phyloP scores from a whole-genome alignment of 2,329 filamentous ascomycete genomes.

The Phoma sp. region DNA sequence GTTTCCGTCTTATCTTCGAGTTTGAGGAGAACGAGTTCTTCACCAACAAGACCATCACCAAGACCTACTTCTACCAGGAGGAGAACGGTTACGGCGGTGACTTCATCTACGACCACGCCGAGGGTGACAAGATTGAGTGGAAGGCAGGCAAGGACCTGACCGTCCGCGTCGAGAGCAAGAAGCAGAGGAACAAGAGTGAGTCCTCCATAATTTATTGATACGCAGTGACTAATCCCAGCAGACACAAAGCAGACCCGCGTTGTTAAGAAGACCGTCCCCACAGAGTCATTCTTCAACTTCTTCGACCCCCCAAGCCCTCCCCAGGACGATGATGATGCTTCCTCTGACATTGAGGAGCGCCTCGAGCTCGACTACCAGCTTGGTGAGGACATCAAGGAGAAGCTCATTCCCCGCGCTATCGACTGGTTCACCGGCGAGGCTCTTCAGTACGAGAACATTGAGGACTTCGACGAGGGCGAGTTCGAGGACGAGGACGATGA shows the following conservation, averaged over 20 bases:
- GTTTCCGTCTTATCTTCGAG: constrained; percentile 98
- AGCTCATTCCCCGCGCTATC: constrained; percentile 96
- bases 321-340: constrained; percentile 76
- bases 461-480: constrained; percentile 82
- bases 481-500: constrained; percentile 93
- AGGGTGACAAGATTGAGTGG: constrained; percentile 98
- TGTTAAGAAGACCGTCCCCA: constrained; percentile 98
- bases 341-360: constrained; percentile 94
- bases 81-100: constrained; percentile 98
- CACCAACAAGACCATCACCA: constrained; percentile 94
- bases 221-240: constrained; percentile 51
- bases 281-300: constrained; percentile 98
- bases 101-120: constrained; percentile 99
- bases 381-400: constrained; percentile 99
- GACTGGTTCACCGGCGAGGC: constrained; percentile 99
- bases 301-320: constrained; percentile 92
- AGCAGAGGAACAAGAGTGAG: constrained; percentile 99
- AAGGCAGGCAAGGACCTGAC: constrained; percentile 92
- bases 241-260: constrained; percentile 99
- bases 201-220: constrained; percentile 6
- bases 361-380: constrained; percentile 98
- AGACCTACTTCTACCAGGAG: constrained; percentile 99
- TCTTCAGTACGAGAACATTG: constrained; percentile 92
- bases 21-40: constrained; percentile 96
- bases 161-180: constrained; percentile 96